phyloP scores from a whole-genome alignment of 2,329 filamentous ascomycete species.

The Penicillium brevicompactum region DNA sequence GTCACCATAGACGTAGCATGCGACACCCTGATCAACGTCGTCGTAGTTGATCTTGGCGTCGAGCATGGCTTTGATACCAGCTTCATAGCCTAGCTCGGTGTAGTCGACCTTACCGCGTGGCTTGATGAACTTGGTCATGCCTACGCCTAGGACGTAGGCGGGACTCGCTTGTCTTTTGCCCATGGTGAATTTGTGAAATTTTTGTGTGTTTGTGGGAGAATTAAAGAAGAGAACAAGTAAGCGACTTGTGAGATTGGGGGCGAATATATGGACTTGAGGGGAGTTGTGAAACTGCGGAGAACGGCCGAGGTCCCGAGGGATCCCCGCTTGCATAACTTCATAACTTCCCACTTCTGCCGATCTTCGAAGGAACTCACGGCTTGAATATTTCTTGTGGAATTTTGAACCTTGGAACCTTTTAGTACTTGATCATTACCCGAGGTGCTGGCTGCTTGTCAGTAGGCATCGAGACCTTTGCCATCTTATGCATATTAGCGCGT shows the following conservation, averaged over 20 bases:
- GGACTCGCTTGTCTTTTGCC: constrained; percentile 54
- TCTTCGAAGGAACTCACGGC: background rate
- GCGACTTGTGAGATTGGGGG: constrained; percentile 1
- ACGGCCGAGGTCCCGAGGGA: constrained; percentile 39
- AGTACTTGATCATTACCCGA: too few species aligned
- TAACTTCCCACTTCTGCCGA: background rate
- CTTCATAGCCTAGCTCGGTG: constrained; percentile 90
- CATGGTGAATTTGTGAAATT: constrained; percentile 50
- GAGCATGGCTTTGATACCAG: constrained; percentile 81
- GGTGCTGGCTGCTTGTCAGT: too few species aligned
- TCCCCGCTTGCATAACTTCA: constrained; percentile 10
- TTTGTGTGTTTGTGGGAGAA: background rate
- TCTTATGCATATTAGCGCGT: too few species aligned
- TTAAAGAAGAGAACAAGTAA: constrained; percentile 19
- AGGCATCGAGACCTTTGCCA: too few species aligned
- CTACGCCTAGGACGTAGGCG: constrained; percentile 91
- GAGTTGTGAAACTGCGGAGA: constrained; percentile 29
- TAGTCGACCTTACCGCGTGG: constrained; percentile 92
- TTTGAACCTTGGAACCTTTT: too few species aligned
- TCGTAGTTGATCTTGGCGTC: constrained; percentile 86
- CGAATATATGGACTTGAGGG: constrained; percentile 10
- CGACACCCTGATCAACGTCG: constrained; percentile 89
- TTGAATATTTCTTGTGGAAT: background rate
- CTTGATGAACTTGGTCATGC: constrained; percentile 99
- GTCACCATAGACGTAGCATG: constrained; percentile 98